Evolutionary conservation across 1,284 basidiomycete genomes (phyloP).

Genomic region (Laetiporus sulphureus): DNA sequence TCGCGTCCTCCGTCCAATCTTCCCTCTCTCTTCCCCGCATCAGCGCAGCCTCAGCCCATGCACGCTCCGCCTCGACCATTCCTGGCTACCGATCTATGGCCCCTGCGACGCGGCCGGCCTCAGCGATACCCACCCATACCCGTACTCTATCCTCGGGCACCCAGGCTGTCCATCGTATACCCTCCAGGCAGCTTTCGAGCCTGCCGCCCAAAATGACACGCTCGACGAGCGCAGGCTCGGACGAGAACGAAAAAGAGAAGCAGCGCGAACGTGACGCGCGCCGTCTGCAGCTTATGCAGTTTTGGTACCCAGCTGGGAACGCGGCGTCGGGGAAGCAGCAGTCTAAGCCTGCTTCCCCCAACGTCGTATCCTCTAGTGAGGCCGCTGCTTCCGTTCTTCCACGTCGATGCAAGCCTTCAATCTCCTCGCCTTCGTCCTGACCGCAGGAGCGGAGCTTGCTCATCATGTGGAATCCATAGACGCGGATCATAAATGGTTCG

Average conservation of each 20-base stretch:
- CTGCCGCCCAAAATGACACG: constrained; percentile 27
- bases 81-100: constrained; percentile 22
- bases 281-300: constrained; percentile 25
- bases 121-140: constrained; percentile 20
- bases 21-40: constrained; percentile 22
- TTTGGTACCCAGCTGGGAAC: constrained; percentile 26
- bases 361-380: constrained; percentile 12
- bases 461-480: constrained; percentile 1
- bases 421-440: constrained; percentile 22
- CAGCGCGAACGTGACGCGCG: constrained; percentile 22
- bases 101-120: constrained; percentile 21
- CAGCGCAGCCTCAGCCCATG: constrained; percentile 19
- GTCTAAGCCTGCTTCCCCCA: constrained; percentile 5
- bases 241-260: constrained; percentile 26
- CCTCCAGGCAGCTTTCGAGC: constrained; percentile 22
- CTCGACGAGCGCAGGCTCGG: constrained; percentile 25
- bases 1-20: constrained; percentile 19
- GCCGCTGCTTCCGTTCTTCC: constrained; percentile 17
- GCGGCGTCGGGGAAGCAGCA: constrained; percentile 19
- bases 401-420: constrained; percentile 25
- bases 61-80: constrained; percentile 18
- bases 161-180: constrained; percentile 21
- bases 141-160: constrained; percentile 8
- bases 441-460: constrained; percentile 7
- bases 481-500: background rate